phyloP scores from a whole-genome alignment of 495 filamentous ascomycete species.

The Chaetomium tenue region DNA sequence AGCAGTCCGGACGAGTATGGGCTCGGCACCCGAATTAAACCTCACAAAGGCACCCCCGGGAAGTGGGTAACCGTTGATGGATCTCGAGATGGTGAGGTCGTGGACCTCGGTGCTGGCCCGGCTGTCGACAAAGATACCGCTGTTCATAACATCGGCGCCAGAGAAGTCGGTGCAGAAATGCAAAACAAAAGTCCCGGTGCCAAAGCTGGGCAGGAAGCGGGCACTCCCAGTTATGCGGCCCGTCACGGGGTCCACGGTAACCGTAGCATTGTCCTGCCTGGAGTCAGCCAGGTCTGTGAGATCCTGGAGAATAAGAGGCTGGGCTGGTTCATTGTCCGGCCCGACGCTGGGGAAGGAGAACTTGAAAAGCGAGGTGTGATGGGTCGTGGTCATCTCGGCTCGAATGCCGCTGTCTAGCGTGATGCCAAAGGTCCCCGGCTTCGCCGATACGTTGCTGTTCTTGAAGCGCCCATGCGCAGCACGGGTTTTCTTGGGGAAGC shows the following conservation, averaged over 20 bases:
- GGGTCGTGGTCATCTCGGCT: constrained; percentile 67
- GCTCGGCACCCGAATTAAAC: constrained; percentile 42
- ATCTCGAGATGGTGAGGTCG: constrained; percentile 56
- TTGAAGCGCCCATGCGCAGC: constrained; percentile 41
- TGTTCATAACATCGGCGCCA: constrained; percentile 61
- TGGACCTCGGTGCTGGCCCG: constrained; percentile 55
- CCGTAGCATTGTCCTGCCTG: constrained; percentile 58
- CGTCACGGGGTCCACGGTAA: constrained; percentile 51
- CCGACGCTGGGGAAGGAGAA: constrained; percentile 60
- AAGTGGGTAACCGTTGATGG: constrained; percentile 61
- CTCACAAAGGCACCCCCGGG: constrained; percentile 62
- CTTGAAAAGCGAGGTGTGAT: constrained; percentile 64
- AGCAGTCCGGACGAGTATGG: constrained; percentile 61
- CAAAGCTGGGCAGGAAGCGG: constrained; percentile 68
- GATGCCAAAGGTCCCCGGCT: constrained; percentile 67
- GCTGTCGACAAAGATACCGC: constrained; percentile 62
- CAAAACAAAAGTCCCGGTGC: constrained; percentile 56
- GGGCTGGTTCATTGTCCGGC: constrained; percentile 40
- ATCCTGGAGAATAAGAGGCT: constrained; percentile 64
- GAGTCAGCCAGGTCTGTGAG: constrained; percentile 65
- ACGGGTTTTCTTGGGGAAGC: constrained; percentile 53
- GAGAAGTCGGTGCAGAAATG: constrained; percentile 72
- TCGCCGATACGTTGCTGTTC: constrained; percentile 54
- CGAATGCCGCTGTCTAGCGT: constrained; percentile 56
- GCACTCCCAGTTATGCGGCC: constrained; percentile 66